Conservation (phyloP, 2,329 filamentous ascomycete species). For the Pseudonectria foliicola region DNA sequence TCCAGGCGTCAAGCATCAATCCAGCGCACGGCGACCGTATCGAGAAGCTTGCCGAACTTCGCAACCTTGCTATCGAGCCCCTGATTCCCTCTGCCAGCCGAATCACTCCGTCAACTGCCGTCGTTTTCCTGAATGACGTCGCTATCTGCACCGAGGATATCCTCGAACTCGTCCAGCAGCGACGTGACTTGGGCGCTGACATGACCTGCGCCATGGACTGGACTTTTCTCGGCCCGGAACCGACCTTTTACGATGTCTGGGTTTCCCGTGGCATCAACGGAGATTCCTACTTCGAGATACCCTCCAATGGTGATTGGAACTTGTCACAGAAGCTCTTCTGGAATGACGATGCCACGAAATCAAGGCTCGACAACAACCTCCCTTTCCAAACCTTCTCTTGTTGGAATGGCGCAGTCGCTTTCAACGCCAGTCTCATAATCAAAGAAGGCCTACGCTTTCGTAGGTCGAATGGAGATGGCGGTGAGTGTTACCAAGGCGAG, state of each 20-base stretch:
- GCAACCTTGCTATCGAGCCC: constrained; percentile 45
- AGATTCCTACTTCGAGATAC: constrained; percentile 49
- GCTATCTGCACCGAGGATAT: constrained; percentile 47
- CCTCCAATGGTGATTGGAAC: constrained; percentile 41
- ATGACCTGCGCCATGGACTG: constrained; percentile 56
- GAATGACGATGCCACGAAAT: constrained; percentile 33
- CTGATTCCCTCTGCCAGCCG: constrained; percentile 25
- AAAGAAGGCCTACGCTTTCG: constrained; percentile 39
- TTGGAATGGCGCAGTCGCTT: constrained; percentile 50
- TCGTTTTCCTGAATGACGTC: constrained; percentile 50
- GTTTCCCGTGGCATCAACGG: constrained; percentile 44
- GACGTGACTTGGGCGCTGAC: constrained; percentile 36
- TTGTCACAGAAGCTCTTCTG: constrained; percentile 45
- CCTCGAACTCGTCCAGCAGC: constrained; percentile 48
- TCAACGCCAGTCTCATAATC: constrained; percentile 41
- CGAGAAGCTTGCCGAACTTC: constrained; percentile 38
- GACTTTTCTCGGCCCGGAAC: constrained; percentile 35
- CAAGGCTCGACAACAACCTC: constrained; percentile 26
- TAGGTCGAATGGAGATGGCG: constrained; percentile 12
- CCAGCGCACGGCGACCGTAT: constrained; percentile 39
- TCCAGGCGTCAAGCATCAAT: constrained; percentile 36
- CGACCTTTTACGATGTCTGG: constrained; percentile 53
- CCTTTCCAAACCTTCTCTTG: constrained; percentile 56
- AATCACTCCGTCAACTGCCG: constrained; percentile 31
- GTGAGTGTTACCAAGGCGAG: constrained; percentile 49